Base-by-base conservation (phyloP, 805 yeast genomes). In the Clavispora fructus region DNA sequence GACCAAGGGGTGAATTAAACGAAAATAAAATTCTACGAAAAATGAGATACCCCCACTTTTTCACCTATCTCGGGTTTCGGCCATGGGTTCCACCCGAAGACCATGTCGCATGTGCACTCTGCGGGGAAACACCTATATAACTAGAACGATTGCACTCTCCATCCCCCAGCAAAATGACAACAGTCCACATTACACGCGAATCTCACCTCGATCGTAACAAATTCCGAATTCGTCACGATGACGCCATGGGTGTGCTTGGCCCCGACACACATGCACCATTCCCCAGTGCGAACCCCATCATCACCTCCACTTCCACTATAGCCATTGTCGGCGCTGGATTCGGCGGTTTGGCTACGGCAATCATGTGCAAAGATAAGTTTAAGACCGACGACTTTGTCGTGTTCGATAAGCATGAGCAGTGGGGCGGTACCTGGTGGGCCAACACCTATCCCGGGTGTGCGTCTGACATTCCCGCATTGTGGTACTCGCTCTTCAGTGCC, bases 361-460 rank as follows among this genome's bases (percentile, higher is more conserved):
- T 69, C 33, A 56, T 59, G 41, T 52, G 60, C 39, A 49, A 58
- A 40, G 56, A 62, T 33, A 53, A 62, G 23, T 52, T 64, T 47
- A 57, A 62, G 14, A 61, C 56, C 26, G 52, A 60, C 9, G 71
- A 65, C 49, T 63, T 64, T 44, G 61, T 53, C 7, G 57, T 71
- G 12, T 67, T 71, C 43, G 75, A 71, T 45, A 68, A 67, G 46
- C 73, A 69, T 48, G 59, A 57, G 41, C 54, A 64, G 39, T 67
- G 67, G 51, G 74, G 75, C 14, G 74, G 75, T 12, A 69, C 74
- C 19, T 71, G 75, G 75, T 69, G 64, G 55, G 74, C 74, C 16
- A 71, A 71, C 50, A 67, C 74, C 6, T 71, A 69, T 47, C 75
- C 75, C 2, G 74, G 74, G 1, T 67, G 74, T 52, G 74, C 74